A percentile compares a stretch with the other conserved stretches of the same genome.
Conservation (phyloP, 2,329 filamentous ascomycete species). For the Exserohilum turcica region DNA sequence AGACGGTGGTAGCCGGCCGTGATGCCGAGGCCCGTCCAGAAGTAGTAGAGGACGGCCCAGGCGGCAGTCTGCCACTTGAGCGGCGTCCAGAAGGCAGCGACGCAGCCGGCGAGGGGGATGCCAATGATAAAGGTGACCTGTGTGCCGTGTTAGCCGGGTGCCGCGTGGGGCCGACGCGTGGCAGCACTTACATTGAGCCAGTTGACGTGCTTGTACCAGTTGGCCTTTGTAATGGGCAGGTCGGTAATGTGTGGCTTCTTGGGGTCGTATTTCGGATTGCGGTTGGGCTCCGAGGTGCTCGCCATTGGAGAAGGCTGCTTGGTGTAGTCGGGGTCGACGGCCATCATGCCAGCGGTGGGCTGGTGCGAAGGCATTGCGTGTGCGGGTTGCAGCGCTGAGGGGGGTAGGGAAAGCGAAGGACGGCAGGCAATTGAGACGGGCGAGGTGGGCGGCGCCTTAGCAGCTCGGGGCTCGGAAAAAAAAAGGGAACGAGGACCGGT, state of each 20-base stretch:
- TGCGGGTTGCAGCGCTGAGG: conserved; percentile 6
- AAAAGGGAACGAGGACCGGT: conserved; percentile 21
- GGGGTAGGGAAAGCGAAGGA: conserved; percentile 22
- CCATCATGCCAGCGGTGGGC: conserved; percentile 53
- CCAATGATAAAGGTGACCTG: conserved; percentile 81
- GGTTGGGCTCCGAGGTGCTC: conserved; percentile 58
- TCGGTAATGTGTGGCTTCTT: conserved; percentile 89
- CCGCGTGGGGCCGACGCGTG: too few species aligned
- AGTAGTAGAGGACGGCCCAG: conserved; percentile 81
- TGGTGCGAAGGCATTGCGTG: conserved; percentile 60
- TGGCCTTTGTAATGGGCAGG: conserved; percentile 75
- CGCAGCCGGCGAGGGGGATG: conserved; percentile 74
- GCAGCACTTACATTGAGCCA: conserved; percentile 75
- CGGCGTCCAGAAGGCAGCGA: conserved; percentile 80
- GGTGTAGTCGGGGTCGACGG: conserved; percentile 56
- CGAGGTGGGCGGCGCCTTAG: conserved; percentile 3
- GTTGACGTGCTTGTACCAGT: conserved; percentile 93
- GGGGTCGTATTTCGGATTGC: conserved; percentile 58
- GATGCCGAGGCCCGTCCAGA: conserved; percentile 75
- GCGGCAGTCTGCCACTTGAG: conserved; percentile 72
- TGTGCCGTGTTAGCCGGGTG: conserved; percentile 42
- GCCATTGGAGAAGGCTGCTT: conserved; percentile 55
- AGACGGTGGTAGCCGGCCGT: conserved; percentile 70
- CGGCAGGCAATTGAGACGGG: conserved; percentile 6
- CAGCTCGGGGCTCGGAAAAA: conserved; percentile 24